Base-by-base conservation (phyloP, 1,284 basidiomycete genomes). In the Phlebopus sp. region DNA sequence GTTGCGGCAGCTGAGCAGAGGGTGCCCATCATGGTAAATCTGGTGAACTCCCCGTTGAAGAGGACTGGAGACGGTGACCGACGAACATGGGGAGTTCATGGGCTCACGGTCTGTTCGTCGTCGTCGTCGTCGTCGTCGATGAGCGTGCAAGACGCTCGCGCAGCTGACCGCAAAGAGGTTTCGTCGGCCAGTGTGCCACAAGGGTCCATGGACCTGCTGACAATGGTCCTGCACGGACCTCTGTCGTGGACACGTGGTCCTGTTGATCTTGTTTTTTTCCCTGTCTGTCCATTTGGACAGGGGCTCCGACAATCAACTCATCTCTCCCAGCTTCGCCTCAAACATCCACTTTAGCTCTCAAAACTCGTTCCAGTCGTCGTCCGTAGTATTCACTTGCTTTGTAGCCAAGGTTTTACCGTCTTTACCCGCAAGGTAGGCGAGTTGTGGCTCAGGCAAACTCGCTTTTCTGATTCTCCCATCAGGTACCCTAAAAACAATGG, bases 281-380 rank as follows among this genome's bases (percentile, higher is more conserved):
- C 59, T 65, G 64, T 62, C 58, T 47, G 53, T 57, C 63, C 57
- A 60, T 53, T 51, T 63, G 61, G 62, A 67, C 62, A 64, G 62
- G 62, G 62, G 62, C 62, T 67, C 63, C 59, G 65, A 67, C 62
- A 67, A 67, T 64, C 64, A 51, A 64, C 62, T 49, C 62, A 66
- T 57, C 62, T 47, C 47, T 58, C 54, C 51, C 52, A 54, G 59
- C 49, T 37, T 29, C 45, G 42, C 31, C 49, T 47, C 21, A 47
- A 52, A 34, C 56, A 36, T 36, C 51, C 50, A 17, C 52, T 56
- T 51, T 41, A 14, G 18, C 37, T 34, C 42, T 37, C 50, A 60
- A 66, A 56, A 50, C 47, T 37, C 4, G 45, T 52, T 25, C 47
- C 53, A 5, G 45, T 47, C 46, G 43, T 51, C 9, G 29, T 40